These are phyloP conservation scores for Trapa incisa DNA, from an alignment of 345 rosid species.

Conservation along the genomic window DNA sequence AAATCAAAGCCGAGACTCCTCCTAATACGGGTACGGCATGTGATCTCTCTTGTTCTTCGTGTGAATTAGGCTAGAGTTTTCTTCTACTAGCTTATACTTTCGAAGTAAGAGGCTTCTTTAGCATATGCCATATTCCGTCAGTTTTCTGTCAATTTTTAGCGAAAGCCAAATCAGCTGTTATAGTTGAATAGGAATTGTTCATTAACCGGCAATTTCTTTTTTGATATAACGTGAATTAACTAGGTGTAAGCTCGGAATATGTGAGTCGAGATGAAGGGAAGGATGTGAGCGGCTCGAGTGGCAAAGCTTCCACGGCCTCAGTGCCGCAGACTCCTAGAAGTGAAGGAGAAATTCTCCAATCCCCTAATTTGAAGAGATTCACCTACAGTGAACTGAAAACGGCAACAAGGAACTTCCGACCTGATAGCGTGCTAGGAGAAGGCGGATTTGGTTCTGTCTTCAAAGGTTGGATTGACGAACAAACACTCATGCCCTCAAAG, in stretches of 20 bases:
- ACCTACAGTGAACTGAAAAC: slow-evolving; percentile 52
- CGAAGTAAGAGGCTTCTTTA: background rate
- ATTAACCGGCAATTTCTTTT: background rate
- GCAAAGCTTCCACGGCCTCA: slow-evolving; percentile 46
- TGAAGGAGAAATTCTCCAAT: slow-evolving; percentile 80
- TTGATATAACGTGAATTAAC: background rate
- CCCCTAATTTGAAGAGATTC: slow-evolving; percentile 59
- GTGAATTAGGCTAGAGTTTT: background rate
- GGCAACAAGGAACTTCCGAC: slow-evolving; percentile 82
- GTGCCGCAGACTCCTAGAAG: slow-evolving; percentile 59
- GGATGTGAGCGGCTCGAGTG: slow-evolving; percentile 23
- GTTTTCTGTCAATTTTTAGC: background rate
- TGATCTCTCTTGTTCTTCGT: slow-evolving; percentile 3
- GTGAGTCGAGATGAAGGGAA: slow-evolving; percentile 43
- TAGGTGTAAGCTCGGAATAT: slow-evolving; percentile 55
- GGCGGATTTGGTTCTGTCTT: slow-evolving; percentile 97
- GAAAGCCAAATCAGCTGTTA: background rate
- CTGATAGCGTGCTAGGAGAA: slow-evolving; percentile 89
- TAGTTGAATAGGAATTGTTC: background rate
- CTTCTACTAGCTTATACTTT: background rate
- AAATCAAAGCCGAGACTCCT: slow-evolving; percentile 69
- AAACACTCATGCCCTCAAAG: slow-evolving; percentile 45
- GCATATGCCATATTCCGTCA: background rate
- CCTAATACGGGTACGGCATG: slow-evolving; percentile 42
- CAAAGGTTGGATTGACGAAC: slow-evolving; percentile 91